Base-by-base conservation (phyloP, 2,329 filamentous ascomycete species). In the Rhynchosporium graminicola region DNA sequence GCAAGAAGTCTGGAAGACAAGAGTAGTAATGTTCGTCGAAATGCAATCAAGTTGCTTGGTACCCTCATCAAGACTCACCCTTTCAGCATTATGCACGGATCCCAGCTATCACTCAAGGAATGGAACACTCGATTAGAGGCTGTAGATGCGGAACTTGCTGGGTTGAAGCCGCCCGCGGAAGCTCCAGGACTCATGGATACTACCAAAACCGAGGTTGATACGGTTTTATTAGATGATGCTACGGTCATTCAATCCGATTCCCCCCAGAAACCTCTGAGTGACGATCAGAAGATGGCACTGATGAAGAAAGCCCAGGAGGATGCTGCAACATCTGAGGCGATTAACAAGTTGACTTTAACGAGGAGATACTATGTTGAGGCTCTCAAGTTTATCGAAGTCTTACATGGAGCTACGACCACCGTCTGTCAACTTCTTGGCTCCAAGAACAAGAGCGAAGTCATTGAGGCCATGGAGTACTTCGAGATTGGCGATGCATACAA, bases 381-480 rank as follows among this genome's bases (percentile, higher is more conserved):
- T 3, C 82, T 98, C 65, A 90, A 88, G 67, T 99, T 99, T 73
- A 97, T 99, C 68, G 89, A 97, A 65, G 89, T 96, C 5, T 81
- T 99, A 28, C 91, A 97, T 68, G 86, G 89, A 10, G 91, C 91
- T 28, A 96, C 92, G 0, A 83, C 83, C 8, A 87, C 87, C 2
- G 88, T 98, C 40, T 92, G 89, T 66, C 94, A 97, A 76, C 82
- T 99, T 20, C 83, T 99, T 3, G 91, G 92, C 5, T 96, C 95
- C 36, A 91, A 91, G 73, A 99, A 99, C 80, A 99, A 99, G 82
- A 97, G 91, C 70, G 95, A 99, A 75, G 91, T 98, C 31, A 97
- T 99, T 65, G 96, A 99, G 76, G 95, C 96, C 15, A 99, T 99
- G 87, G 95, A 99, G 74, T 99, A 96, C 77, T 96, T 99, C 69